phyloP scores from a whole-genome alignment of 2,329 filamentous ascomycete genomes.

The Alternaria solani region DNA sequence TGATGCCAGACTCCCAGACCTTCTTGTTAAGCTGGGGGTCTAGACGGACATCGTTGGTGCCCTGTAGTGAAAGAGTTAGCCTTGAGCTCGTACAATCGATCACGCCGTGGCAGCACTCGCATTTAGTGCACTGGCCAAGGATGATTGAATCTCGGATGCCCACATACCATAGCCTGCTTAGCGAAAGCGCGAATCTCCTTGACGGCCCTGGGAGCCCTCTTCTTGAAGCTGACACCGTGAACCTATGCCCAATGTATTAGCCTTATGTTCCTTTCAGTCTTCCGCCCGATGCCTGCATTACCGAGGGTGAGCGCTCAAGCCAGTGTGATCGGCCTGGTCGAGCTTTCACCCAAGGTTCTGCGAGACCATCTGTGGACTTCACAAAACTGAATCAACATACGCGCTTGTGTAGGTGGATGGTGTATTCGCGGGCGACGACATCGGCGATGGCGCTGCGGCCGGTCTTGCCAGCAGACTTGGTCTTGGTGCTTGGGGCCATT shows the following conservation, averaged over 20 bases:
- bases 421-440: slow-evolving; percentile 99
- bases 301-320: slow-evolving; percentile 17
- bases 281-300: slow-evolving; percentile 66
- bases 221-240: slow-evolving; percentile 99
- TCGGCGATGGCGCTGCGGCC: slow-evolving; percentile 95
- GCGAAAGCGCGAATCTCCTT: slow-evolving; percentile 99
- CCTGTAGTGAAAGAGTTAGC: slow-evolving; percentile 63
- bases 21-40: slow-evolving; percentile 99
- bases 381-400: slow-evolving; percentile 80
- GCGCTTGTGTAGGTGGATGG: slow-evolving; percentile 99
- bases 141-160: background rate
- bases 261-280: slow-evolving; percentile 63
- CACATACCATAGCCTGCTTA: slow-evolving; percentile 90
- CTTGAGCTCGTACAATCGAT: background rate
- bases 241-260: slow-evolving; percentile 71
- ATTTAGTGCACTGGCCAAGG: background rate
- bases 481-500: slow-evolving; percentile 55
- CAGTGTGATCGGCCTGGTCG: slow-evolving; percentile 32
- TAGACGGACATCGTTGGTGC: slow-evolving; percentile 94
- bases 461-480: slow-evolving; percentile 70
- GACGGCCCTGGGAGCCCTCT: slow-evolving; percentile 96
- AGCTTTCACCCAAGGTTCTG: slow-evolving; percentile 27
- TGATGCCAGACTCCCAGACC: slow-evolving; percentile 99
- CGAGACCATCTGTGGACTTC: slow-evolving; percentile 71
- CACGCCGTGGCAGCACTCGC: background rate